Evolutionary conservation across 768 basidiomycete species (phyloP).

Genomic region (Auricularia sp.): DNA sequence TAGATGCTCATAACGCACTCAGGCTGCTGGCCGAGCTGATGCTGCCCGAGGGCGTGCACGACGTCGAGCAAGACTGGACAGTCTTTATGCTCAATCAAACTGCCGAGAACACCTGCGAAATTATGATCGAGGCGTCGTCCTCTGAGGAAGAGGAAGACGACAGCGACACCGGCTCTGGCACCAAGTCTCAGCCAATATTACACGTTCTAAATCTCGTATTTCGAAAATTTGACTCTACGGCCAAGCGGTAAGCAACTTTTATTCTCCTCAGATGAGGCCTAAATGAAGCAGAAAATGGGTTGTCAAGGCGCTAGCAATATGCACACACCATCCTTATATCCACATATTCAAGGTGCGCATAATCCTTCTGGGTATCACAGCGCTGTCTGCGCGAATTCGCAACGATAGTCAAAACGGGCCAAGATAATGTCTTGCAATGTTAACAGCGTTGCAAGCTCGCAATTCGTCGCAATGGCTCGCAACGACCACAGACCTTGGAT

Average conservation of each 20-base stretch:
- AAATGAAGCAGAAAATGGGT: slow-evolving; percentile 19
- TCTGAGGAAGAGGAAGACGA: slow-evolving; percentile 15
- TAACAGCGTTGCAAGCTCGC: too few species aligned
- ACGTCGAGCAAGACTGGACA: slow-evolving; percentile 93
- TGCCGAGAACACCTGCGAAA: slow-evolving; percentile 74
- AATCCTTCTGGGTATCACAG: too few species aligned
- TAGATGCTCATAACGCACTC: too few species aligned
- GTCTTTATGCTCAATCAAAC: slow-evolving; percentile 97
- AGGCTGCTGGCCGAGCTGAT: slow-evolving; percentile 94
- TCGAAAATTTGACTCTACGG: slow-evolving; percentile 80
- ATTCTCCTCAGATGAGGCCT: background rate
- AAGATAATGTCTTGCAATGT: too few species aligned
- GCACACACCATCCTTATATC: slow-evolving; percentile 86
- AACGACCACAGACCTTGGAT: too few species aligned
- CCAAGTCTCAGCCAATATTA: slow-evolving; percentile 33
- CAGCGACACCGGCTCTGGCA: slow-evolving; percentile 7
- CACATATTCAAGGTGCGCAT: slow-evolving; percentile 81
- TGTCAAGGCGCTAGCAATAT: slow-evolving; percentile 91
- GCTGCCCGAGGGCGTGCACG: slow-evolving; percentile 97
- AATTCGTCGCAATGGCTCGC: too few species aligned
- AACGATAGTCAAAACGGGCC: too few species aligned
- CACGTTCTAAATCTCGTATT: slow-evolving; percentile 87
- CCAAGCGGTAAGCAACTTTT: slow-evolving; percentile 47
- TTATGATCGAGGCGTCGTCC: slow-evolving; percentile 42
- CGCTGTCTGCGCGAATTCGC: too few species aligned